These are phyloP conservation scores for sorghum (Sorghum bicolor) DNA, from an alignment of 176 grass and related monocot genomes.

Conservation along the genomic window DNA sequence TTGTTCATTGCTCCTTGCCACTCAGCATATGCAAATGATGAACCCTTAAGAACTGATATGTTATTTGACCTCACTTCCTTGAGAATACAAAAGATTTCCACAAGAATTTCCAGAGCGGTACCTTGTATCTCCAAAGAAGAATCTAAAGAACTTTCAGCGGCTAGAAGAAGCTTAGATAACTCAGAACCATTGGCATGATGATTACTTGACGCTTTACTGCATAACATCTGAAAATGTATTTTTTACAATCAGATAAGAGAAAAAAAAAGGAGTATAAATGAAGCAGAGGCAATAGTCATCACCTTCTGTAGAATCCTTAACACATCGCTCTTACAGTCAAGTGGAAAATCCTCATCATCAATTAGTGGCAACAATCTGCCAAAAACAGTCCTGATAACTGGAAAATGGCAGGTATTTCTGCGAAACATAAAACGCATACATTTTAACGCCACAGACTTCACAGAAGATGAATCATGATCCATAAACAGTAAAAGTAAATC, in stretches of 20 bases:
- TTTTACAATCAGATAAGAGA: slow-evolving; percentile 33
- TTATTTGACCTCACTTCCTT: slow-evolving; percentile 31
- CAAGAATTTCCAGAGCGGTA: slow-evolving; percentile 50
- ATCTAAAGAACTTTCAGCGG: slow-evolving; percentile 40
- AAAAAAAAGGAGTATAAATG: background rate
- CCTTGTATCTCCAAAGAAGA: slow-evolving; percentile 48
- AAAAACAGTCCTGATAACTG: slow-evolving; percentile 40
- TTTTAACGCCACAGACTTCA: slow-evolving; percentile 63
- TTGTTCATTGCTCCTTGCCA: slow-evolving; percentile 30
- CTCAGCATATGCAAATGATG: slow-evolving; percentile 10
- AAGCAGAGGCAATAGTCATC: background rate
- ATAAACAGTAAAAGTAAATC: slow-evolving; percentile 64
- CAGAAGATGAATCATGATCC: slow-evolving; percentile 38
- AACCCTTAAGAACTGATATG: background rate
- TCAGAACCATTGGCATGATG: slow-evolving; percentile 28
- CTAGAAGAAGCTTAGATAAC: slow-evolving; percentile 49
- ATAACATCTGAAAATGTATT: slow-evolving; percentile 49
- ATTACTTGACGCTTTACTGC: slow-evolving; percentile 29
- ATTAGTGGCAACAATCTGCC: slow-evolving; percentile 40
- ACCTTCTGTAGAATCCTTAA: slow-evolving; percentile 74
- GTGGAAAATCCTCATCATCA: slow-evolving; percentile 38
- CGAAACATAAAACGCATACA: slow-evolving; percentile 61
- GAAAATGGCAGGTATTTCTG: slow-evolving; percentile 33
- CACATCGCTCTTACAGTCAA: slow-evolving; percentile 45
- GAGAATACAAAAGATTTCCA: slow-evolving; percentile 51